Evolutionary conservation across 257 asterid species (phyloP), one percentile per base, ranked within the genome.

Genomic region (Fraxinus excelsior): DNA sequence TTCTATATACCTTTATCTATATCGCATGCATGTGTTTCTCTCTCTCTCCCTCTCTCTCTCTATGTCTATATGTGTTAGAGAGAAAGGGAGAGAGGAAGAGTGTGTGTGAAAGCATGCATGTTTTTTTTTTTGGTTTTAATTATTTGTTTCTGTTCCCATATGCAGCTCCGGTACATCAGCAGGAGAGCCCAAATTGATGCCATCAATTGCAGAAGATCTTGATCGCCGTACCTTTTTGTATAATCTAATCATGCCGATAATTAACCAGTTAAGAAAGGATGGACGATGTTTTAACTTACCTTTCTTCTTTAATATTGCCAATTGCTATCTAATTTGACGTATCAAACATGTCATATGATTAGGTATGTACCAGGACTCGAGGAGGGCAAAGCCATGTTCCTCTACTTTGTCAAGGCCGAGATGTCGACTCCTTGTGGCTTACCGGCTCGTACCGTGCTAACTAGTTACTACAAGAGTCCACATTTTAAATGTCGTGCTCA

Each of bases 151-250:
- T 26, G 23, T 46, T 78, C 44, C 13, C 44, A 38, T 38, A 38
- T 38, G 83, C 83, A 91, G 97, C 87, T 91, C 97, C 0, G 97
- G 97, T 44, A 91, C 97, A 8, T 91, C 97, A 7, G 97, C 90
- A 9, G 97, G 95, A 21, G 91, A 90, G 84, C 93, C 97, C 11
- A 91, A 90, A 91, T 34, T 91, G 86, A 88, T 91, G 87, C 93
- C 97, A 16, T 88, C 97, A 64, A 90, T 90, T 66, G 93, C 89
- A 2, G 92, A 88, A 28, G 97, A 91, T 78, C 94, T 90, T 51
- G 91, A 91, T 67, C 97, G 97, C 12, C 88, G 97, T 49, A 88
- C 95, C 42, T 90, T 91, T 72, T 60, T 91, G 29, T 91, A 91
- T 82, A 91, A 91, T 74, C 92, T 91, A 79, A 85, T 90, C 84